Evolutionary conservation across 768 basidiomycete genomes (phyloP), one percentile per base, ranked within the genome.

Genomic region (Clavulina sp.): DNA sequence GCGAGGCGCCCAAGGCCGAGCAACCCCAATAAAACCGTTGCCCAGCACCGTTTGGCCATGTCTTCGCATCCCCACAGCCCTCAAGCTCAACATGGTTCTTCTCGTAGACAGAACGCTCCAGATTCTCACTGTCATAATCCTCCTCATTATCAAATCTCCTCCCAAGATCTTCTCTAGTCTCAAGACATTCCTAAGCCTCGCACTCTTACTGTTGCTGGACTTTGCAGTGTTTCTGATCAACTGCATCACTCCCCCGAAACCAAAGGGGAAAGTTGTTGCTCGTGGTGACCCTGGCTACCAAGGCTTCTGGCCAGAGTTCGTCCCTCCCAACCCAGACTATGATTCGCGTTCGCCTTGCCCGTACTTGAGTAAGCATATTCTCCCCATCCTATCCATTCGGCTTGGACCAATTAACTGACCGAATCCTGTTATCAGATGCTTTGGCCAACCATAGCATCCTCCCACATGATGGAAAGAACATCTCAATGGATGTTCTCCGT

Each of bases 261-360:
- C 18, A 19, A 32, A n/a, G 5, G 53, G 50, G 19, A 38, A 19
- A 5, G 55, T 56, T 21, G 46, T 54, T n/a, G 1, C n/a, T 16
- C 54, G 18, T n/a, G 55, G 54, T 29, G 24, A 31, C 16, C 54
- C 55, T 6, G 55, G 55, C 16, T 49, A 49, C 32, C 31, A 19
- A 5, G 55, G 55, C 5, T 5, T 54, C 26, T 56, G 55, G 55
- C 55, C 83, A 0, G 75, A 78, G 58, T 84, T 71, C 59, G 64
- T 69, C 1, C 62, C 78, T 1, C 81, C 7, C 0, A 64, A 62
- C 53, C 70, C 75, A 6, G 75, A 74, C 1, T 13, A 29, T 31
- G 83, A 85, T 57, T 84, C 82, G 58, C 69, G 84, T 2, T 74
- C 75, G 55, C 74, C 78, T 1, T 86, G 84, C 56, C 84, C 84